Conservation (phyloP, 202 grass and related monocot species). For the Setaria viridis region DNA sequence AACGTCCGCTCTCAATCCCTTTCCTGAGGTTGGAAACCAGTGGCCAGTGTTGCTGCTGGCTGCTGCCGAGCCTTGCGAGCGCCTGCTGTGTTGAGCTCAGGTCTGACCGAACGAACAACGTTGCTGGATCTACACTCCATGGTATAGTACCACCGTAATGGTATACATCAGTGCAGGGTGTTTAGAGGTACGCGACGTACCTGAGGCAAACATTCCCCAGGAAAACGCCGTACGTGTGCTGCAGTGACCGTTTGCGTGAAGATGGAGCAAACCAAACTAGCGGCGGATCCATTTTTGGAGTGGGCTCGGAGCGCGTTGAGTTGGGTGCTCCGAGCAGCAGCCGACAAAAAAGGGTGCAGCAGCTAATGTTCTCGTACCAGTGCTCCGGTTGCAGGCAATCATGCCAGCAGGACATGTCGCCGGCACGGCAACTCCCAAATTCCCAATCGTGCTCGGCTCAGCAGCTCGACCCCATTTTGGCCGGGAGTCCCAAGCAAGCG, state of each 20-base stretch:
- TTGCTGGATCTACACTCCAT: too few species aligned
- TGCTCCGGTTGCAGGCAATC: not conserved
- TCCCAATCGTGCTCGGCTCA: not conserved
- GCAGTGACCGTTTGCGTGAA: not conserved
- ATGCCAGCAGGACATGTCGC: slow-evolving; percentile 2
- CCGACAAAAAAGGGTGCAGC: not conserved
- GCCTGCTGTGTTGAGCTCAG: too few species aligned
- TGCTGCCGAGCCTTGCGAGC: too few species aligned
- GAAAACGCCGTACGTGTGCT: not conserved
- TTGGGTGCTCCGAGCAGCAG: not conserved
- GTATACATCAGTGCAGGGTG: too few species aligned
- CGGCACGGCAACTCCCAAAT: not conserved
- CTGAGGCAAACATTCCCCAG: not conserved
- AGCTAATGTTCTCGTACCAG: not conserved
- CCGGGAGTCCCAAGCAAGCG: not conserved
- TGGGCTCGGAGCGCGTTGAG: not conserved
- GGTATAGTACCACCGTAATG: too few species aligned
- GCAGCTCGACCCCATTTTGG: not conserved
- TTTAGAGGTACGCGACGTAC: too few species aligned
- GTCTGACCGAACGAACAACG: too few species aligned
- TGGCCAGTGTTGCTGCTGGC: too few species aligned
- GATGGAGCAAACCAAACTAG: not conserved
- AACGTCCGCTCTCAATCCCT: not conserved
- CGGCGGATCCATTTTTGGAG: not conserved
- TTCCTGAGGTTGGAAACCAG: not conserved